phyloP scores from a whole-genome alignment of 2,329 filamentous ascomycete species.

The Pseudogymnoascus destructans region DNA sequence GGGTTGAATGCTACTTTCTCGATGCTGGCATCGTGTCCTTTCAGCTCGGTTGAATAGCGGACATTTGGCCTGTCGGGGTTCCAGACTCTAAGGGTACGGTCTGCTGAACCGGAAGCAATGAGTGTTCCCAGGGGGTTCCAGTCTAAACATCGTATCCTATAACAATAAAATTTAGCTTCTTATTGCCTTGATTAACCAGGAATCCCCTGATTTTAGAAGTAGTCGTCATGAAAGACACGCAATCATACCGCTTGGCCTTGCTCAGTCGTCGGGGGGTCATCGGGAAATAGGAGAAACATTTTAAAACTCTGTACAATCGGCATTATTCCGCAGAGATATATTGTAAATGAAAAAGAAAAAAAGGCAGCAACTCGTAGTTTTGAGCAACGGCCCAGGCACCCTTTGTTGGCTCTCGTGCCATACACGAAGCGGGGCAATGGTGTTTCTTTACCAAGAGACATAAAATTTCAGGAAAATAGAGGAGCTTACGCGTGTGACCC shows the following conservation, averaged over 20 bases:
- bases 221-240: neutral
- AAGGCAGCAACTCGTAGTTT: neutral
- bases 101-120: slow-evolving; percentile 66
- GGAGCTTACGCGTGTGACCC: slow-evolving; percentile 42
- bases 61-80: slow-evolving; percentile 65
- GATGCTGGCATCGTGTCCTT: slow-evolving; percentile 50
- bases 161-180: neutral
- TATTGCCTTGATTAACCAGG: neutral
- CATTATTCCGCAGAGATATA: neutral
- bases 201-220: neutral
- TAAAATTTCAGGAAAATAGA: neutral
- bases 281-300: neutral
- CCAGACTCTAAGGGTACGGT: slow-evolving; percentile 64
- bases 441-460: neutral
- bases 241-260: neutral
- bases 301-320: neutral
- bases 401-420: neutral
- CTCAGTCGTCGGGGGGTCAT: neutral
- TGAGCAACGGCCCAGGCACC: neutral
- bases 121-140: slow-evolving; percentile 81
- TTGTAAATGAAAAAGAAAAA: neutral
- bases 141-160: slow-evolving; percentile 62
- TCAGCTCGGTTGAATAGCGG: slow-evolving; percentile 63
- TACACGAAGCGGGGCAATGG: neutral
- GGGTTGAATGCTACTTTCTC: slow-evolving; percentile 72